Base-by-base conservation (phyloP, 2,329 filamentous ascomycete species). In the Cryphonectria nitschkei region DNA sequence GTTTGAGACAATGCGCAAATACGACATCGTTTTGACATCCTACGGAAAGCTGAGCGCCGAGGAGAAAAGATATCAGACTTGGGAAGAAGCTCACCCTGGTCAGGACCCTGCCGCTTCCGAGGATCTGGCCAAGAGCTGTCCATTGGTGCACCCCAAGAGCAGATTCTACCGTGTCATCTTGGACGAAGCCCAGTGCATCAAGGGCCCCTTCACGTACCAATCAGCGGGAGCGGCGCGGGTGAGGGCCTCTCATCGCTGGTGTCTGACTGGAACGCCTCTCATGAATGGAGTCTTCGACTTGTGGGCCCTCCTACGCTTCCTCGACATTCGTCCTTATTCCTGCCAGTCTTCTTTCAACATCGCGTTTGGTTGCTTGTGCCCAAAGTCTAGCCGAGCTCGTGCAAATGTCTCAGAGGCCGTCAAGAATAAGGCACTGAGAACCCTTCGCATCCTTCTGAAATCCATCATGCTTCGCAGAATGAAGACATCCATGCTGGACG, bases 241-340 rank as follows among this genome's bases (percentile, higher is more conserved):
- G 22, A 81, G 86, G 72, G 83, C 91, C 19, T 83, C 82, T 50
- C 88, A 92, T 77, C 86, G 93, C 64, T 90, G 93, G 82, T 94
- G 91, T 77, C 87, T 95, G 79, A 93, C 91, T 3, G 93, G 93
- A 37, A 96, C 93, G 0, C 93, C 93, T 0, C 94, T 95, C 92
- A 96, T 96, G 92, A 97, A 97, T 75, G 89, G 86, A 16, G 89
- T 95, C 2, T 84, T 88, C 34, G 95, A 98, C 76, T 84, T 97
- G 3, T 94, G 88, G 76, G 92, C 93, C 0, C 82, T 97, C 29
- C 84, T 97, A 61, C 87, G 88, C 2, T 98, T 97, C 76, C 84
- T 97, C 22, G 85, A 86, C 2, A 95, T 97, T 77, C 86, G 86
- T 72, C 94, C 93, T 2, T 97, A 96, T 79, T 88, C 87, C 75